Percentiles rank a stretch among this genome's conserved stretches.
Conservation (phyloP, 352 stramenopile species). For the Globisporangium cystogenes region DNA sequence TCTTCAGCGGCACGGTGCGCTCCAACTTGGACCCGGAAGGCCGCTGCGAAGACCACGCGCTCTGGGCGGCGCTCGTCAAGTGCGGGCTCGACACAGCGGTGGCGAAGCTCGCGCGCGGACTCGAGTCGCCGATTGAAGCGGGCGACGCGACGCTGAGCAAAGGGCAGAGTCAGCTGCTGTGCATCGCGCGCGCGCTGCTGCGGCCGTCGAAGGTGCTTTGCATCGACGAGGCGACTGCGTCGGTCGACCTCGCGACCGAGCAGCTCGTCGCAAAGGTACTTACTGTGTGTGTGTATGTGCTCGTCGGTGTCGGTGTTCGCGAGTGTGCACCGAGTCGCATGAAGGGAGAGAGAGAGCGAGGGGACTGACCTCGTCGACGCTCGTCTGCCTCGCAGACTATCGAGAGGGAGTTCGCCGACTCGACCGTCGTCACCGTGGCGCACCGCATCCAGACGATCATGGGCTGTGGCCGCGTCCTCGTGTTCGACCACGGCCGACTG, state of each 20-base stretch:
- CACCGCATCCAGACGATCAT: constrained; percentile 96
- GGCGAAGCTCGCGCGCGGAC: constrained; percentile 29
- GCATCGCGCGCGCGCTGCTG: constrained; percentile 76
- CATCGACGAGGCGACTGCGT: constrained; percentile 89
- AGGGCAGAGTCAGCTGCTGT: constrained; percentile 72
- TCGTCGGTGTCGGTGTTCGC: constrained; percentile 8
- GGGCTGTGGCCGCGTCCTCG: constrained; percentile 85
- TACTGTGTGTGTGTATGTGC: background rate
- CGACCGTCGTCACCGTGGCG: constrained; percentile 97
- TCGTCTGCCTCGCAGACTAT: constrained; percentile 55
- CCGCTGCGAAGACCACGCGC: constrained; percentile 27
- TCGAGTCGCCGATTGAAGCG: constrained; percentile 44
- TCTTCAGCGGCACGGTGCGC: constrained; percentile 80
- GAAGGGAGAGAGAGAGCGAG: too few species aligned
- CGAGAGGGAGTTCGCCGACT: constrained; percentile 86
- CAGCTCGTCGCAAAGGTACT: constrained; percentile 59
- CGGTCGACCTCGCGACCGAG: constrained; percentile 89
- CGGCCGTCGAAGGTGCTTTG: constrained; percentile 91
- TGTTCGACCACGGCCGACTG: constrained; percentile 54
- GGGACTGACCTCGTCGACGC: too few species aligned
- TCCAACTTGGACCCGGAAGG: constrained; percentile 80
- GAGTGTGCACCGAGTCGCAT: too few species aligned
- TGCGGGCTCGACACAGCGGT: constrained; percentile 44
- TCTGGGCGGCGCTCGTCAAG: constrained; percentile 54
- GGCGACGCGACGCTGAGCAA: constrained; percentile 57